Evolutionary conservation across 1,284 basidiomycete species (phyloP).

Genomic region (Sporisorium exsertum): DNA sequence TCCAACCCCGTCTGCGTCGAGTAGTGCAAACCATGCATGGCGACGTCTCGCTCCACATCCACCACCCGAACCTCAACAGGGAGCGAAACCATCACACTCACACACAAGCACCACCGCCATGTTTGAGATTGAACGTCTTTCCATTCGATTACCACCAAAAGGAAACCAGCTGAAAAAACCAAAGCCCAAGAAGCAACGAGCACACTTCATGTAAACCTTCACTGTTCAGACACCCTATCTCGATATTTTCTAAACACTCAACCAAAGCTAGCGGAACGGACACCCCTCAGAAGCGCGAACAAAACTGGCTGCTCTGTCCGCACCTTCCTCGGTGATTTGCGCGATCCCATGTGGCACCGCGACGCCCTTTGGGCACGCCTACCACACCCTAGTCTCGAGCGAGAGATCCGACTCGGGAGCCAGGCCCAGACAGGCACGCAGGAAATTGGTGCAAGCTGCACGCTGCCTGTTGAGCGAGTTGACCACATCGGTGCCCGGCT

Average conservation of each 20-base stretch:
- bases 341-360: too few species aligned
- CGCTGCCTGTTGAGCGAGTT: slow-evolving; percentile 95
- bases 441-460: slow-evolving; percentile 90
- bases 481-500: slow-evolving; percentile 92
- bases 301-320: slow-evolving; percentile 2
- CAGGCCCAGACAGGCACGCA: slow-evolving; percentile 73
- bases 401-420: slow-evolving; percentile 66
- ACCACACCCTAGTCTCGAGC: slow-evolving; percentile 66
- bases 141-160: not conserved
- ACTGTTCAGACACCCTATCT: not conserved
- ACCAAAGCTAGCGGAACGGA: not conserved
- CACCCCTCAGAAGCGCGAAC: not conserved
- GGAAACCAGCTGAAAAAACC: not conserved
- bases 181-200: not conserved
- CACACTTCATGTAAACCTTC: not conserved
- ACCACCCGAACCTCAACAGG: too few species aligned
- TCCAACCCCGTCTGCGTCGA: not conserved
- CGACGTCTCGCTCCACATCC: not conserved
- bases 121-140: not conserved
- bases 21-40: not conserved
- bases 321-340: not conserved
- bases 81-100: not conserved
- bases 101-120: not conserved
- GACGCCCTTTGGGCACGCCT: too few species aligned
- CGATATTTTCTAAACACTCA: not conserved